A percentile compares a stretch with the other conserved stretches of the same genome.
phyloP scores from a whole-genome alignment of 2,329 filamentous ascomycete species.

The Fusarium chlamydosporum region DNA sequence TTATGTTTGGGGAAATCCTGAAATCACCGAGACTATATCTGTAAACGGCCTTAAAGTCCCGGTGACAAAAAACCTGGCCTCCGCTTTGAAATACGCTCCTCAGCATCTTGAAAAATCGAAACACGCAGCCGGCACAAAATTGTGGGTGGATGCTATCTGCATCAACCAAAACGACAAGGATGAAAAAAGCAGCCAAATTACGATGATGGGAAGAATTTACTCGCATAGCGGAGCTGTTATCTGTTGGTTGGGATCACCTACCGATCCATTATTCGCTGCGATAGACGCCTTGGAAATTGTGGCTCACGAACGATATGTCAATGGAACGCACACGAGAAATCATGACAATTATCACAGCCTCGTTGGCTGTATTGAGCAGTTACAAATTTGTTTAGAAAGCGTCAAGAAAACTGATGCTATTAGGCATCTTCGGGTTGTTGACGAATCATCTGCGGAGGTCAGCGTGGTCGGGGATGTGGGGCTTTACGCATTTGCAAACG shows the following conservation, averaged over 20 bases:
- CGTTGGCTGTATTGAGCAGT: background rate
- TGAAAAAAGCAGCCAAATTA: conserved; percentile 13
- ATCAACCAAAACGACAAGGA: conserved; percentile 1
- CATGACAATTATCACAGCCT: background rate
- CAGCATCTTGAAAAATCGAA: background rate
- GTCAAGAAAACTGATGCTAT: background rate
- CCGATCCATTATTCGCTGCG: background rate
- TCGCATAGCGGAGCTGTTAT: conserved; percentile 9
- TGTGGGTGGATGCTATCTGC: conserved; percentile 10
- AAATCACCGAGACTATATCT: background rate
- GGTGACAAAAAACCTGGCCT: background rate
- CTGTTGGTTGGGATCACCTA: conserved; percentile 10
- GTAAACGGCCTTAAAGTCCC: background rate
- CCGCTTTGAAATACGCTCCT: conserved; percentile 1
- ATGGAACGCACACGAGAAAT: background rate
- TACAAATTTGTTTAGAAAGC: background rate
- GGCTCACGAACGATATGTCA: background rate
- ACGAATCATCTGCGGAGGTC: background rate
- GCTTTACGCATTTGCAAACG: background rate
- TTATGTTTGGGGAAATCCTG: conserved; percentile 15
- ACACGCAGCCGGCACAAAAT: background rate
- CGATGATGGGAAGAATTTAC: conserved; percentile 14
- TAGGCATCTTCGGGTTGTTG: background rate
- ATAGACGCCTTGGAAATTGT: conserved; percentile 1
- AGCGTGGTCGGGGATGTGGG: background rate